Conservation (phyloP, 257 asterid genomes). For the Nicotiana tabacum region DNA sequence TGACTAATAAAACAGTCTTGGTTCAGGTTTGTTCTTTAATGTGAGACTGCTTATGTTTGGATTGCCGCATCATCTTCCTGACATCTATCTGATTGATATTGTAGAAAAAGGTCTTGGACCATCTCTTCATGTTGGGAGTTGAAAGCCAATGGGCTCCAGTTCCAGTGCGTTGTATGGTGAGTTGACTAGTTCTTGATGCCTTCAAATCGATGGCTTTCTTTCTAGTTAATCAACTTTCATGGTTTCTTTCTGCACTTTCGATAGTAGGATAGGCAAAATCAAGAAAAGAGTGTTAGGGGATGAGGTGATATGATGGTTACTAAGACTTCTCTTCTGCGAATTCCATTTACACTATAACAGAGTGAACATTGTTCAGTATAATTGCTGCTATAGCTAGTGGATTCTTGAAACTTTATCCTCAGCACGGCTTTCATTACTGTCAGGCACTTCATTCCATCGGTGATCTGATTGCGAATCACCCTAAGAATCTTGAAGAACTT, state of each 20-base stretch:
- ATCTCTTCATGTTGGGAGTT: constrained; percentile 87
- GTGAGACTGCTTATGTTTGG: constrained; percentile 3
- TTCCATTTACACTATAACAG: background rate
- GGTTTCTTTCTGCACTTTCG: background rate
- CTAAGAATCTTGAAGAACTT: constrained; percentile 73
- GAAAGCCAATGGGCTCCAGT: constrained; percentile 99
- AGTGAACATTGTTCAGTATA: background rate
- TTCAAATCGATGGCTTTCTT: background rate
- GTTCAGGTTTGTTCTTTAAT: constrained; percentile 68
- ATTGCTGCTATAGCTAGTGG: background rate
- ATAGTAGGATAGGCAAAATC: background rate
- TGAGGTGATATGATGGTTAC: background rate
- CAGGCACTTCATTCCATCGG: constrained; percentile 92
- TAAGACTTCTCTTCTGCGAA: background rate
- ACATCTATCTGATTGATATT: constrained; percentile 20
- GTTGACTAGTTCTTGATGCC: constrained; percentile 19
- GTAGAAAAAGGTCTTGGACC: constrained; percentile 77
- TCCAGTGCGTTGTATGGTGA: constrained; percentile 83
- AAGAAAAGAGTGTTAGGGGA: background rate
- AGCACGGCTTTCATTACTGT: background rate
- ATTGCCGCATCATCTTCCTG: background rate
- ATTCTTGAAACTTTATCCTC: background rate
- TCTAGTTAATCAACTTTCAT: background rate
- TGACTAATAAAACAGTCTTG: constrained; percentile 70
- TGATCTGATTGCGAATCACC: constrained; percentile 60